Evolutionary conservation across 176 grass and related monocot genomes (phyloP).

Genomic region (Aegilops longissima): DNA sequence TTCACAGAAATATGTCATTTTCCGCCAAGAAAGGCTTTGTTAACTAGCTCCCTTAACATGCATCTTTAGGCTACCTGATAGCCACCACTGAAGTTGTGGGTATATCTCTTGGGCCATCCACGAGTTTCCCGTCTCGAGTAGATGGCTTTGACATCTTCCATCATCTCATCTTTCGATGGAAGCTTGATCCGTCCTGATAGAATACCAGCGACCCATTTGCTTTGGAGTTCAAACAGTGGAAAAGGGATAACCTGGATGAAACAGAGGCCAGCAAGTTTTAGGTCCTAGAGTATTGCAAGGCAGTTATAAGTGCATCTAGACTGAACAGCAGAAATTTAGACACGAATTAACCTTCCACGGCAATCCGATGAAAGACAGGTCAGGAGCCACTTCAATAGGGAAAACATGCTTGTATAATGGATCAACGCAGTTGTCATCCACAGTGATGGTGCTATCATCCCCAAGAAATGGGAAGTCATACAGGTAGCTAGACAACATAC

Average conservation of each 20-base stretch:
- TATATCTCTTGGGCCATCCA: constrained; percentile 91
- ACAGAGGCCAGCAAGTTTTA: neutral
- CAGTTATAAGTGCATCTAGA: neutral
- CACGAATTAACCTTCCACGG: constrained; percentile 43
- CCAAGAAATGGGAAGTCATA: constrained; percentile 72
- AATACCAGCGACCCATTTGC: constrained; percentile 83
- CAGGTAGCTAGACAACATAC: constrained; percentile 50
- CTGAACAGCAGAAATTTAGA: constrained; percentile 2
- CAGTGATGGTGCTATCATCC: constrained; percentile 46
- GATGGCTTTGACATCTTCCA: constrained; percentile 59
- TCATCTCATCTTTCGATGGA: constrained; percentile 67
- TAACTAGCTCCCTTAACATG: neutral
- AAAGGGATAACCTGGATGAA: constrained; percentile 64
- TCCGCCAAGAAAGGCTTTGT: neutral
- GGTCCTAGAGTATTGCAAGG: neutral
- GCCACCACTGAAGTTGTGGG: constrained; percentile 55
- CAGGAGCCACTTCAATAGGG: constrained; percentile 47
- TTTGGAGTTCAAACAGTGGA: constrained; percentile 83
- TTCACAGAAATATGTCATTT: neutral
- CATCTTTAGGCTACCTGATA: constrained; percentile 51
- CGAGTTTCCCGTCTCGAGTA: constrained; percentile 36
- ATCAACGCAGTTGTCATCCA: constrained; percentile 68
- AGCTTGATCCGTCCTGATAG: constrained; percentile 62
- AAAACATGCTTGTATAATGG: constrained; percentile 84
- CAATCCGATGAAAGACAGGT: constrained; percentile 65